Evolutionary conservation across 129 eudicot genomes (phyloP), one percentile per base, ranked within the genome.

Genomic region (Lactuca sativa): DNA sequence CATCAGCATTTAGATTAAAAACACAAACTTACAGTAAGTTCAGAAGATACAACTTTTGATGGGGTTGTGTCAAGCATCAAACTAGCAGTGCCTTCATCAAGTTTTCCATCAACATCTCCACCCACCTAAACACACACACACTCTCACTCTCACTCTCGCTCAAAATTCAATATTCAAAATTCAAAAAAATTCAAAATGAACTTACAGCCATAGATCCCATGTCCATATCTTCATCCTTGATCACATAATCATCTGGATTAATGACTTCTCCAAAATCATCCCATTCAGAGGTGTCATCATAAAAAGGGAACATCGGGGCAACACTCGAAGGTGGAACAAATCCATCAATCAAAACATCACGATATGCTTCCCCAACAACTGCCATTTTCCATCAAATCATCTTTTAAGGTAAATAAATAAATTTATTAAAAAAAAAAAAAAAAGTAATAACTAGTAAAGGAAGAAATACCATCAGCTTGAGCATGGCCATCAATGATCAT

Each of bases 251-350:
- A 86, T 92, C 98, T 7, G 92, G 92, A 73, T 92, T 86, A 70
- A 92, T 85, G 62, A 92, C 85, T 69, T 92, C 98, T 25, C 98
- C 98, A 89, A 89, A 92, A 81, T 92, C 98, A 78, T 92, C 98
- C 98, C 98, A 92, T 59, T 87, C 98, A 4, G 85, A 75, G 6
- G 84, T 69, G 51, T 70, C 60, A 12, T 89, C 95, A 71, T 79
- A 89, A 56, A 84, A 89, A 10, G 96, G 98, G 40, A 92, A 92
- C 98, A 92, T 92, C 21, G 98, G 98, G 66, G 92, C 90, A 43
- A 81, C 90, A 78, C 90, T 83, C 21, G 96, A 77, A 31, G 95
- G 78, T 34, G 95, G 81, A 72, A 80, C 85, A 83, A 92, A 92
- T 73, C 98, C 98, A 86, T 92, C 98, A 44, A 92, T 76, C 15